Evolutionary conservation across 495 filamentous ascomycete species (phyloP).

Genomic region (Apodospora peruviana): DNA sequence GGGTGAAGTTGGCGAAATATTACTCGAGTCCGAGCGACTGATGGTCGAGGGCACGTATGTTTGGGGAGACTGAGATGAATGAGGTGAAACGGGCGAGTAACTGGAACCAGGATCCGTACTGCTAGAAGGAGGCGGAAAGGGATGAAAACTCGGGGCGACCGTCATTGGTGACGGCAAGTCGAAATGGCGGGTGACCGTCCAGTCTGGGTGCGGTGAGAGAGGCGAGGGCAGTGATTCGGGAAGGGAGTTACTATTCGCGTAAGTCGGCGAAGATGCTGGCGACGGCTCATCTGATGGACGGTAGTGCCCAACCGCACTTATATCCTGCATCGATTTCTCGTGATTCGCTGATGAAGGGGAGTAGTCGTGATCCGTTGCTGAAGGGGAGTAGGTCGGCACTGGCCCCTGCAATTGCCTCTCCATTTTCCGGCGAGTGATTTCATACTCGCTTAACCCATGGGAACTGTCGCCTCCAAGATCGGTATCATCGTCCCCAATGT

Average conservation of each 20-base stretch:
- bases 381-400: slow-evolving; percentile 29
- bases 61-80: slow-evolving; percentile 19
- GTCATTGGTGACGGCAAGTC: slow-evolving; percentile 38
- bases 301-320: slow-evolving; percentile 32
- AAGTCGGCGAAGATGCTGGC: slow-evolving; percentile 35
- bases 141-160: slow-evolving; percentile 21
- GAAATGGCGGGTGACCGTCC: slow-evolving; percentile 29
- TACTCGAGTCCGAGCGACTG: slow-evolving; percentile 28
- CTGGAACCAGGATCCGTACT: slow-evolving; percentile 23
- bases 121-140: slow-evolving; percentile 7
- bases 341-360: slow-evolving; percentile 2
- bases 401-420: slow-evolving; percentile 38
- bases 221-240: slow-evolving; percentile 40
- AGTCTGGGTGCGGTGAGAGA: slow-evolving; percentile 37
- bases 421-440: slow-evolving; percentile 37
- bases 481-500: slow-evolving; percentile 28
- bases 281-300: slow-evolving; percentile 33
- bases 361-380: too few relatives aligned
- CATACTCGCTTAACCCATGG: slow-evolving; percentile 33
- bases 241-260: slow-evolving; percentile 31
- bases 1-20: slow-evolving; percentile 24
- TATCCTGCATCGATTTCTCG: slow-evolving; percentile 34
- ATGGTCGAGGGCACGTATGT: slow-evolving; percentile 28
- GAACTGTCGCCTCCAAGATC: slow-evolving; percentile 27
- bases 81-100: slow-evolving; percentile 32